Percentiles rank a stretch among this genome's conserved stretches.
These are phyloP conservation scores for Cyberlindnera veronae DNA, from an alignment of 805 yeast genomes.

Conservation along the genomic window DNA sequence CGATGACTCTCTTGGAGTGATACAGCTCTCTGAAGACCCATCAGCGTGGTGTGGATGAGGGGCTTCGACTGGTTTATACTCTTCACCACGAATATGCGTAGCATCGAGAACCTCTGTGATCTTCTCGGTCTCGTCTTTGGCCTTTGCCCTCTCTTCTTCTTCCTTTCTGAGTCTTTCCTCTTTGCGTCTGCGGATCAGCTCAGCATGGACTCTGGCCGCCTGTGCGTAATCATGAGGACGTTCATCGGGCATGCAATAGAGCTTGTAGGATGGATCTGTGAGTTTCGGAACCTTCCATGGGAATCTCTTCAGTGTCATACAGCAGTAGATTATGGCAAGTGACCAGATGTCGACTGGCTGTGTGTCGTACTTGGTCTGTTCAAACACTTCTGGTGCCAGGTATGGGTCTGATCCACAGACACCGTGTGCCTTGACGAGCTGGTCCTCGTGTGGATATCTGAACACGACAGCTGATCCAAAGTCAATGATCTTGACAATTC, in stretches of 20 bases:
- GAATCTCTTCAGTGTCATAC: slow-evolving; percentile 80
- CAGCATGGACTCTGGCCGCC: slow-evolving; percentile 70
- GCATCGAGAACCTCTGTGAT: slow-evolving; percentile 16
- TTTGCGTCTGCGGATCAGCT: slow-evolving; percentile 55
- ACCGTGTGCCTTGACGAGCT: slow-evolving; percentile 61
- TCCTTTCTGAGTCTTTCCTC: slow-evolving; percentile 36
- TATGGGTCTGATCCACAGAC: slow-evolving; percentile 86
- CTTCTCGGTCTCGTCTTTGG: slow-evolving; percentile 9
- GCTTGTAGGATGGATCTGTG: slow-evolving; percentile 64
- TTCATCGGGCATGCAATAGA: slow-evolving; percentile 67
- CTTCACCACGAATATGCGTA: slow-evolving; percentile 13
- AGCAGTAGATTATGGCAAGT: slow-evolving; percentile 77
- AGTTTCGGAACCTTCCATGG: slow-evolving; percentile 84
- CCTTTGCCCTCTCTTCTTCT: slow-evolving; percentile 1
- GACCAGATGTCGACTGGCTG: slow-evolving; percentile 83
- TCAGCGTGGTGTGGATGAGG: not conserved
- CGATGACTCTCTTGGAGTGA: not conserved
- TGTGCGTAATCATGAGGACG: slow-evolving; percentile 70
- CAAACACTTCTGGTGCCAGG: slow-evolving; percentile 75
- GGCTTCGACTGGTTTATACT: slow-evolving; percentile 6
- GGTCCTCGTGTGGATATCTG: slow-evolving; percentile 67
- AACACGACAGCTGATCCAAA: slow-evolving; percentile 84
- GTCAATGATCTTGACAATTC: slow-evolving; percentile 75
- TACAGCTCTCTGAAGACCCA: not conserved
- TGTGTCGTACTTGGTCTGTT: slow-evolving; percentile 56